Percentiles rank a stretch among this genome's conserved stretches.
phyloP scores from a whole-genome alignment of 352 stramenopile species.

The Globisporangium splendens region DNA sequence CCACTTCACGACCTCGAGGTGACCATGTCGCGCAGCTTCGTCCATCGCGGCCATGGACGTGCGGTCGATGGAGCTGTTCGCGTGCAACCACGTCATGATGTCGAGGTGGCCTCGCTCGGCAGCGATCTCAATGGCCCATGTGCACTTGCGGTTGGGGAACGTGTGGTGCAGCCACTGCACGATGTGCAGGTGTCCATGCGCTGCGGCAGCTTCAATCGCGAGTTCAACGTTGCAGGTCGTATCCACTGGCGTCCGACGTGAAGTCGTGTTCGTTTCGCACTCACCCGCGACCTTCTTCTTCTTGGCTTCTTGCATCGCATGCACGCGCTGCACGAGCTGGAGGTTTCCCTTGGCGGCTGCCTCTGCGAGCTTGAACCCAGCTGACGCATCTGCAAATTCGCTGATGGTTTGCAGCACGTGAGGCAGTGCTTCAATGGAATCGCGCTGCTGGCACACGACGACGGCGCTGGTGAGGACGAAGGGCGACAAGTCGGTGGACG shows the following conservation, averaged over 20 bases:
- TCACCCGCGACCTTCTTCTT: neutral
- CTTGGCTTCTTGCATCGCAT: conserved; percentile 2
- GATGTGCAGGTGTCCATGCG: conserved; percentile 5
- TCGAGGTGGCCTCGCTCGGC: conserved; percentile 8
- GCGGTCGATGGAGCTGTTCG: neutral
- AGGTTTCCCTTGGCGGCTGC: conserved; percentile 10
- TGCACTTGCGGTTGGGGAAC: conserved; percentile 9
- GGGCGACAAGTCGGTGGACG: neutral
- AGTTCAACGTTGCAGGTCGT: conserved; percentile 1
- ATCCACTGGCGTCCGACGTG: neutral
- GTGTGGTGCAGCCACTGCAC: conserved; percentile 8
- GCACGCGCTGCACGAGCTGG: conserved; percentile 7
- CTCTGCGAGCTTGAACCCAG: neutral
- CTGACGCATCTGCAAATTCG: conserved; percentile 1
- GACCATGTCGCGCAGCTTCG: neutral
- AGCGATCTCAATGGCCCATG: conserved; percentile 11
- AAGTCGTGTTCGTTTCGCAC: too few relatives aligned
- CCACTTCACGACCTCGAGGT: neutral
- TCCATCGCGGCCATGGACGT: neutral
- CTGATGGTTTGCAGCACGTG: conserved; percentile 6
- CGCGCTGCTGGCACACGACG: conserved; percentile 2
- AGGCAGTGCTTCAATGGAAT: conserved; percentile 1
- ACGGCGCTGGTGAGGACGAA: conserved; percentile 6
- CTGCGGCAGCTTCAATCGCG: conserved; percentile 10
- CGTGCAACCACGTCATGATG: neutral